Percentiles rank a stretch among this genome's conserved stretches.
Evolutionary conservation across 2,329 filamentous ascomycete species (phyloP).

Genomic region (Fusarium luffae): DNA sequence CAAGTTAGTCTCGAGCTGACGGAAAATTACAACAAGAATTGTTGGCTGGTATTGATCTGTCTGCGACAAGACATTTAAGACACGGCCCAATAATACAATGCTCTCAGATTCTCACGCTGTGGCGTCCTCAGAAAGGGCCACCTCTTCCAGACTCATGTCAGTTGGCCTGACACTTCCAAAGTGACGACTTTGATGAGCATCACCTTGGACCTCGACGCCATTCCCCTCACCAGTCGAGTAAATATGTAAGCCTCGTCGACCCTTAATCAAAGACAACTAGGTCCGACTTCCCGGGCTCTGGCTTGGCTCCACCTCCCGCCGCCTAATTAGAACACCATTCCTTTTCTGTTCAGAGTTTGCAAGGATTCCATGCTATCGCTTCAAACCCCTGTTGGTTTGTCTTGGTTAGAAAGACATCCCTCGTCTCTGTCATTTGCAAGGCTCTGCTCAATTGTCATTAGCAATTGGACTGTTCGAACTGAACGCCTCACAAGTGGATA

Average conservation of each 20-base stretch:
- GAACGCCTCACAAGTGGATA: slow-evolving; percentile 43
- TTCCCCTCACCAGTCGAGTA: slow-evolving; percentile 32
- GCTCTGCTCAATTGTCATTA: slow-evolving; percentile 35
- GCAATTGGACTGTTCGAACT: slow-evolving; percentile 36
- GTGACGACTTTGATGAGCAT: not conserved
- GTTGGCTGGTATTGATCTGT: slow-evolving; percentile 18
- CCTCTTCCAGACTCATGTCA: slow-evolving; percentile 12
- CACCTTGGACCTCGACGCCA: slow-evolving; percentile 18
- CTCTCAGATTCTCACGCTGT: not conserved
- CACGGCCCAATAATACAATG: not conserved
- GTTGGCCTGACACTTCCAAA: not conserved
- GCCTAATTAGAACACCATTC: slow-evolving; percentile 35
- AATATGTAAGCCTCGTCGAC: slow-evolving; percentile 44
- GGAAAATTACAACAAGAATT: not conserved
- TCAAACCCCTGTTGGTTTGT: slow-evolving; percentile 30
- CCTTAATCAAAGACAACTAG: slow-evolving; percentile 47
- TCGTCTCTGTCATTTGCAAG: slow-evolving; percentile 41
- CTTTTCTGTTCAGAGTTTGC: slow-evolving; percentile 31
- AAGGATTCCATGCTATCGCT: slow-evolving; percentile 29
- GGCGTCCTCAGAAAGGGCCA: slow-evolving; percentile 8
- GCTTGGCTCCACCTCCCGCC: slow-evolving; percentile 43
- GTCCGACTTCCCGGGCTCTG: slow-evolving; percentile 43
- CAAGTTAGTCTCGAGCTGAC: slow-evolving; percentile 17
- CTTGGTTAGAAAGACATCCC: slow-evolving; percentile 20
- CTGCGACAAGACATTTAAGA: not conserved